These are phyloP conservation scores for Rhodotorula sp. DNA, from an alignment of 1,284 basidiomycete genomes.

Conservation along the genomic window DNA sequence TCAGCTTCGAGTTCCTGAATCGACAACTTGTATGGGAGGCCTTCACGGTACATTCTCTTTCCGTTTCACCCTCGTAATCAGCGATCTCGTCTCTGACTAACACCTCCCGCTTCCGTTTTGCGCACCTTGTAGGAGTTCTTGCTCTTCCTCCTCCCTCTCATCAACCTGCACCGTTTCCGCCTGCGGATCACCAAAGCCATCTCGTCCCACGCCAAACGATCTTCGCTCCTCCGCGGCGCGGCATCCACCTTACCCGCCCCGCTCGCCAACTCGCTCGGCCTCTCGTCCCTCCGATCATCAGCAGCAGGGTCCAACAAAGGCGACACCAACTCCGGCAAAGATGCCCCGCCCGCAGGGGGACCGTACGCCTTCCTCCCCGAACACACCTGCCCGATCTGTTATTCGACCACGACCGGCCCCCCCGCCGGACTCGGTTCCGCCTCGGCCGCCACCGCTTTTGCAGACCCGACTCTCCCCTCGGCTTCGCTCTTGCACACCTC, in stretches of 20 bases:
- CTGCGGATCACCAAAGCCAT: slow-evolving; percentile 57
- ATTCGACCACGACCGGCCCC: slow-evolving; percentile 39
- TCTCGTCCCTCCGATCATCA: slow-evolving; percentile 26
- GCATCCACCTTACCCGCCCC: slow-evolving; percentile 43
- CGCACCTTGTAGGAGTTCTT: slow-evolving; percentile 74
- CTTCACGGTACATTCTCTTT: slow-evolving; percentile 61
- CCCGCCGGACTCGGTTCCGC: slow-evolving; percentile 12
- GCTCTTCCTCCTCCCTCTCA: slow-evolving; percentile 82
- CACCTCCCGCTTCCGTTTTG: too few relatives aligned
- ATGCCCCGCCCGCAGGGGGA: slow-evolving; percentile 44
- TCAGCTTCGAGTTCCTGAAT: slow-evolving; percentile 99
- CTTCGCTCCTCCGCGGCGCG: slow-evolving; percentile 19
- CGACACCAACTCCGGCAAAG: slow-evolving; percentile 34
- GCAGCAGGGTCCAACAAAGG: slow-evolving; percentile 33
- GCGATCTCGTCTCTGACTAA: not conserved
- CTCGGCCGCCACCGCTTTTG: slow-evolving; percentile 5
- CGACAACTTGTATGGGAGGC: slow-evolving; percentile 99
- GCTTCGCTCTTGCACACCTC: slow-evolving; percentile 6
- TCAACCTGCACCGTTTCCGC: slow-evolving; percentile 63
- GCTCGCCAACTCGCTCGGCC: slow-evolving; percentile 43
- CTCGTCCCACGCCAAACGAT: slow-evolving; percentile 34
- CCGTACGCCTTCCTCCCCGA: slow-evolving; percentile 47
- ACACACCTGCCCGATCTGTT: slow-evolving; percentile 53
- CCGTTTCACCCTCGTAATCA: not conserved
- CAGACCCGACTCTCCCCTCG: slow-evolving; percentile 25